Percentiles rank a stretch among this genome's conserved stretches.
phyloP scores from a whole-genome alignment of 169 alveolate genomes.

The Plasmodium falciparum region DNA sequence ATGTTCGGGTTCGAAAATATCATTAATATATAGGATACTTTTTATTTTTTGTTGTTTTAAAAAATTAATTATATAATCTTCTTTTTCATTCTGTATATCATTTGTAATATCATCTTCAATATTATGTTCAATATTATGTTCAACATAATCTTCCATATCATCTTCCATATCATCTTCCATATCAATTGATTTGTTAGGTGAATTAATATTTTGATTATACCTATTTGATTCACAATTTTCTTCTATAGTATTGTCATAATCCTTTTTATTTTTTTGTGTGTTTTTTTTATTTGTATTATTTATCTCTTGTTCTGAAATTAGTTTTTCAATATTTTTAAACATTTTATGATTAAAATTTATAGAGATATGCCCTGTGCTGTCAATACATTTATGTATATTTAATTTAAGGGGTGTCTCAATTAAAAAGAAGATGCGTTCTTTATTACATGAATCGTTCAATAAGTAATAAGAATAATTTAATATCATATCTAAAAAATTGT shows the following conservation, averaged over 20 bases:
- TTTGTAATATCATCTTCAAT: constrained; percentile 1
- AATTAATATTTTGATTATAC: background rate
- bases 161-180: too few species aligned
- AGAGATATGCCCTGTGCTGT: constrained; percentile 1
- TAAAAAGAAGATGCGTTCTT: constrained; percentile 35
- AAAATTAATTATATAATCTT: constrained; percentile 28
- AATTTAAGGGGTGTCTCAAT: constrained; percentile 3
- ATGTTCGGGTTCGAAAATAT: constrained; percentile 48
- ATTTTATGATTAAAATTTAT: constrained; percentile 29
- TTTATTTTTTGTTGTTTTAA: constrained; percentile 61
- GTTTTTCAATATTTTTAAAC: constrained; percentile 54
- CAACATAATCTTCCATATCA: too few species aligned
- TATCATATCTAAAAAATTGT: constrained; percentile 16
- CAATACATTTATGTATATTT: constrained; percentile 1
- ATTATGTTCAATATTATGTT: too few species aligned
- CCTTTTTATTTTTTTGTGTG: too few species aligned
- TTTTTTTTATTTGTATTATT: constrained; percentile 17
- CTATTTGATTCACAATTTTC: too few species aligned
- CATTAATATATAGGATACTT: constrained; percentile 70
- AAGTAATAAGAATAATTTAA: constrained; percentile 65
- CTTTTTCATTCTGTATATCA: constrained; percentile 20
- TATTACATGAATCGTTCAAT: constrained; percentile 21
- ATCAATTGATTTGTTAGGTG: background rate
- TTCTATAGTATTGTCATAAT: too few species aligned
- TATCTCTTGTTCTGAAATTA: background rate